Conservation (phyloP, 768 basidiomycete species). For the Clathrus columnatus region DNA sequence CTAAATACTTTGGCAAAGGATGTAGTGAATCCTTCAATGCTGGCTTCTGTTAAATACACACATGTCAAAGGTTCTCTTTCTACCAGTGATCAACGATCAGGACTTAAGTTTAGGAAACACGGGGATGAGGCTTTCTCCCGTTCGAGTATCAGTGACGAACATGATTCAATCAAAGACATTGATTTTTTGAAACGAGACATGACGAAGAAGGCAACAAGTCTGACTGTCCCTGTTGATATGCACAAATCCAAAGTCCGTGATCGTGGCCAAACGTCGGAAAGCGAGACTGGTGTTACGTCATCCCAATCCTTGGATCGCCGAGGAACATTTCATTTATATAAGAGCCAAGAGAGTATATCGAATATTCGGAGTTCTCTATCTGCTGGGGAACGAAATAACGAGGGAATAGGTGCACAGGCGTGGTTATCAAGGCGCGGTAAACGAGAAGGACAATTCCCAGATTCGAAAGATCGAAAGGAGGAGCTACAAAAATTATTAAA, state of each 20-base stretch:
- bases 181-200: background rate
- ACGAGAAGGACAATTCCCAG: background rate
- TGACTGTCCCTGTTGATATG: background rate
- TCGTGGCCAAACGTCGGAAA: background rate
- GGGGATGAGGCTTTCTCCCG: slow-evolving; percentile 5
- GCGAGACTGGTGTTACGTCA: background rate
- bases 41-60: background rate
- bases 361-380: background rate
- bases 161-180: background rate
- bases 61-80: background rate
- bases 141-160: slow-evolving; percentile 7
- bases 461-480: slow-evolving; percentile 17
- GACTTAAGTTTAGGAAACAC: background rate
- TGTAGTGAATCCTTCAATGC: background rate
- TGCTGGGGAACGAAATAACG: background rate
- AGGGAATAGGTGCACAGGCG: background rate
- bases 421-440: background rate
- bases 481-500: slow-evolving; percentile 34
- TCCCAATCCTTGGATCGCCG: no score
- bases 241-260: background rate
- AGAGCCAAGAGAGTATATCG: background rate
- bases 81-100: background rate
- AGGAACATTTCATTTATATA: background rate
- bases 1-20: background rate
- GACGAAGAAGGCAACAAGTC: background rate